These are phyloP conservation scores for Fusarium sp. DNA, from an alignment of 2,329 filamentous ascomycete species.

Conservation along the genomic window DNA sequence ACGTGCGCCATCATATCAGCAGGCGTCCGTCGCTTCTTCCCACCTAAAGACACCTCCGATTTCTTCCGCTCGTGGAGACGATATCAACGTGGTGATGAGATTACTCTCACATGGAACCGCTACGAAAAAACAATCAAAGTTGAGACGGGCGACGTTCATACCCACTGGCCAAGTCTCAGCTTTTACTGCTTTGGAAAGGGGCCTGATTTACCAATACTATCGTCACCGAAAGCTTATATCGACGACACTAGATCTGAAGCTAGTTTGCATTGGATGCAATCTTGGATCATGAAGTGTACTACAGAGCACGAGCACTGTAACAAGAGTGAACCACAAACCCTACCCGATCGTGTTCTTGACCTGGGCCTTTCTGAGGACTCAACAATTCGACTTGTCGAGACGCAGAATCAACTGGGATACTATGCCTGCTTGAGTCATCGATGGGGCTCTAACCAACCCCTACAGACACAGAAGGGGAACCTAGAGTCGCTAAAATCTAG, in stretches of 20 bases:
- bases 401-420: not conserved
- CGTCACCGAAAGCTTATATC: conserved; percentile 7
- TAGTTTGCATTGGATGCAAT: conserved; percentile 11
- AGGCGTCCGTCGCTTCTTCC: not conserved
- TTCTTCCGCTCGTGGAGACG: conserved; percentile 5
- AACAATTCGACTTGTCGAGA: conserved; percentile 2
- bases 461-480: not conserved
- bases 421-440: conserved; percentile 20
- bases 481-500: not conserved
- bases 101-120: conserved; percentile 6
- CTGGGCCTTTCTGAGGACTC: not conserved
- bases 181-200: conserved; percentile 10
- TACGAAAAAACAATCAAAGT: not conserved
- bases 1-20: conserved; percentile 9
- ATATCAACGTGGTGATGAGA: not conserved
- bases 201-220: not conserved
- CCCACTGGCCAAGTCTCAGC: conserved; percentile 2
- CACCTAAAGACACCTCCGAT: not conserved
- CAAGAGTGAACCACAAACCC: conserved; percentile 8
- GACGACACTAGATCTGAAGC: conserved; percentile 21
- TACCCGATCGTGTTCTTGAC: conserved; percentile 19
- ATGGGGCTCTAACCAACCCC: conserved; percentile 8
- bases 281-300: conserved; percentile 12
- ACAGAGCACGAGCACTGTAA: conserved; percentile 13
- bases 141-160: not conserved